phyloP scores from a whole-genome alignment of 2,329 filamentous ascomycete species.

The Elsinoe batatas region DNA sequence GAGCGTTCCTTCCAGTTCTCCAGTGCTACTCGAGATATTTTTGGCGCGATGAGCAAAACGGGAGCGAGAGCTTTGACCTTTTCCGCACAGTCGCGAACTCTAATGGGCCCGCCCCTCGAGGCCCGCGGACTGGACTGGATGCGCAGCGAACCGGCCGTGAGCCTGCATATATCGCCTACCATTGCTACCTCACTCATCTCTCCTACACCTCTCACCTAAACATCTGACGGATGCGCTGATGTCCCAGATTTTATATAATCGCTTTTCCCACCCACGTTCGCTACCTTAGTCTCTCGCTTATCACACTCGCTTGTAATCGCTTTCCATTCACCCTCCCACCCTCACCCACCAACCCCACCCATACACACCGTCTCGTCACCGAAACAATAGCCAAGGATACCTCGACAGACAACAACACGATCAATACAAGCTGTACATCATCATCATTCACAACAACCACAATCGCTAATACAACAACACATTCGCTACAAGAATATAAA shows the following conservation, averaged over 20 bases:
- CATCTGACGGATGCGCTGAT: constrained; percentile 10
- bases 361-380: neutral
- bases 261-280: constrained; percentile 6
- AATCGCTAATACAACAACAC: constrained; percentile 10
- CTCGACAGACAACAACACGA: neutral
- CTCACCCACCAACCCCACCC: neutral
- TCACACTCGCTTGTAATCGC: constrained; percentile 12
- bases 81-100: neutral
- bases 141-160: neutral
- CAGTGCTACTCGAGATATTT: neutral
- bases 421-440: neutral
- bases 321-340: neutral
- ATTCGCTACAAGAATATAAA: constrained; percentile 12
- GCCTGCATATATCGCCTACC: constrained; percentile 12
- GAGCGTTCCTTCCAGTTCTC: neutral
- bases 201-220: neutral
- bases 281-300: constrained; percentile 13
- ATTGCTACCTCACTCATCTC: constrained; percentile 7
- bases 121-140: neutral
- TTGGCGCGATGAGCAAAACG: neutral
- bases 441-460: neutral
- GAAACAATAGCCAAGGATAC: neutral
- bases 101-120: neutral
- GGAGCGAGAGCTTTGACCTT: neutral
- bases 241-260: constrained; percentile 12